Base-by-base conservation (phyloP, 257 asterid species). In the Capsicum rhomboideum region DNA sequence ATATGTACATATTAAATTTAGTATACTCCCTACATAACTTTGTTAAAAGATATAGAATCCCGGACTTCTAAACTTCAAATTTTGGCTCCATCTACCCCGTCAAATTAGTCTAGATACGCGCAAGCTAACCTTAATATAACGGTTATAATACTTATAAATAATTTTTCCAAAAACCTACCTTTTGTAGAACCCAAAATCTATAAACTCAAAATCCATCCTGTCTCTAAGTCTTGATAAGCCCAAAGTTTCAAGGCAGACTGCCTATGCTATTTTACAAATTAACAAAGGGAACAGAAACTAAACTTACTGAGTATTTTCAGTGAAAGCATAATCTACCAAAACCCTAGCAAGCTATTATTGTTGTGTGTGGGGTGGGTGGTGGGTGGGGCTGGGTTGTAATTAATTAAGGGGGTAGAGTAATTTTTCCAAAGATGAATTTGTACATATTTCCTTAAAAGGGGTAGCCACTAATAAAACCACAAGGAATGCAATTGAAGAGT, bases 401-500 rank as follows among this genome's bases (percentile, higher is more conserved):
- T 69, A 69, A 69, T 37, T 4, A 4, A n/a, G 34, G 54, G 52
- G 44, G 53, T 37, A 10, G 31, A 23, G 40, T 37, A 69, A 40
- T n/a, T 18, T 68, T 69, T 40, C 13, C 20, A 40, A 69, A 69
- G 50, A 31, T 34, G 61, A 20, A 29, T 10, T 37, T 20, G 29
- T 40, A 40, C 20, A 40, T 69, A n/a, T 49, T 49, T 49, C 81
- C 61, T 75, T 75, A 49, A 49, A 75, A 26, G 46, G 81, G 68
- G 4, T 79, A 23, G 8, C 21, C 40, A 66, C 90, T 79, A 72
- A 46, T 71, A 34, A 84, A 58, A 79, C 71, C 83, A 82, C 81
- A 82, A 85, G 82, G 83, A 72, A 82, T 71, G 29, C 77, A 59
- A 64, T 74, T 59, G 85, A 71, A 66, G 58, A 37, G 37, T 82